Conservation (phyloP, 306 rosid species). For the Cucumis hystrix region DNA sequence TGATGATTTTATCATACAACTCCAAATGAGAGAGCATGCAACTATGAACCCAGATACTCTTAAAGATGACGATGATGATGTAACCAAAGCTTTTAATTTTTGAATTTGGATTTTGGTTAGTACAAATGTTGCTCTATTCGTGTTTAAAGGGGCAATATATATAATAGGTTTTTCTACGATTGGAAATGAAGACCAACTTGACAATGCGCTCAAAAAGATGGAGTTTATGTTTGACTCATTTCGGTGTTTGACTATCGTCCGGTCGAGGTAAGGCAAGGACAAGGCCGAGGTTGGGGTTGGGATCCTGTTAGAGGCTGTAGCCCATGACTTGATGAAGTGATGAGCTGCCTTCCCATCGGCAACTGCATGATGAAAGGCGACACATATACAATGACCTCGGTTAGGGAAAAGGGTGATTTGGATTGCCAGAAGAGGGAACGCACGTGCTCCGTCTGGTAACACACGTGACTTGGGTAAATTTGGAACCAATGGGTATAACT, state of each 20-base stretch:
- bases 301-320: background rate
- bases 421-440: slow-evolving; percentile 9
- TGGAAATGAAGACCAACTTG: background rate
- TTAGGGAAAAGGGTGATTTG: slow-evolving; percentile 23
- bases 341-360: slow-evolving; percentile 16
- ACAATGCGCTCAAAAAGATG: background rate
- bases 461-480: background rate
- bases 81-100: slow-evolving; percentile 10
- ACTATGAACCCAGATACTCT: slow-evolving; percentile 14
- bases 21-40: slow-evolving; percentile 21
- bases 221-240: background rate
- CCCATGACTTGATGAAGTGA: slow-evolving; percentile 28
- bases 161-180: background rate
- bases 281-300: too few species aligned
- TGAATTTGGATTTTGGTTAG: slow-evolving; percentile 8
- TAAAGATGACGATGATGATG: background rate
- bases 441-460: background rate
- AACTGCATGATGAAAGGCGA: slow-evolving; percentile 13
- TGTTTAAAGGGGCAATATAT: background rate
- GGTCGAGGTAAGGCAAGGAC: background rate
- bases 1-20: slow-evolving; percentile 10
- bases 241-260: background rate
- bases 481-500: slow-evolving; percentile 15
- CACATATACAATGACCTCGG: slow-evolving; percentile 8
- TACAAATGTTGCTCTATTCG: slow-evolving; percentile 8